Evolutionary conservation across 495 filamentous ascomycete genomes (phyloP), one percentile per base, ranked within the genome.

Genomic region (Neurospora sp.): DNA sequence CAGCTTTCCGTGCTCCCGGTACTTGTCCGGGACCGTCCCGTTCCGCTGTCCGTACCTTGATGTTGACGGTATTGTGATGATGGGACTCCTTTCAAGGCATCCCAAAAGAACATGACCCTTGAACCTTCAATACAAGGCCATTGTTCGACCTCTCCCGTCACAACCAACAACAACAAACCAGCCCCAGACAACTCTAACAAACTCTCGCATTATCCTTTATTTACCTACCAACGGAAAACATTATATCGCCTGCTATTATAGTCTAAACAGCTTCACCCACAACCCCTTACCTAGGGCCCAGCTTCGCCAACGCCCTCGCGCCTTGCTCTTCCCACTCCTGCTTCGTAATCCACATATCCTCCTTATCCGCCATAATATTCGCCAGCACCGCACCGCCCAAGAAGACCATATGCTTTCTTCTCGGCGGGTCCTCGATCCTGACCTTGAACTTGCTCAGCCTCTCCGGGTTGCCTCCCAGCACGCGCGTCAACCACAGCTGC

Each of bases 391-490:
- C 96, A 79, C 96, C 96, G 73, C 96, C 96, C 72, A 98, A 83
- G 89, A 99, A 99, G 5, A 98, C 96, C 96, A 99, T 98, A 83
- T 99, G 96, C 80, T 94, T 89, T 81, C 96, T 89, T 83, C 96
- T 88, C 20, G 96, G 96, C 66, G 96, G 96, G 80, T 99, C 96
- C 79, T 99, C 96, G 83, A 99, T 98, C 80, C 96, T 90, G 44
- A 98, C 94, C 88, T 98, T 98, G 88, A 99, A 98, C 90, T 98
- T 99, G 83, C 89, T 94, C 76, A 99, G 82, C 76, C 96, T 88
- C 82, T 97, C 94, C 16, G 96, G 94, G 81, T 99, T 92, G 35
- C 94, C 94, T 31, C 89, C 86, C 76, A 98, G 85, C 46, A 98
- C 94, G 74, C 91, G 90, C 14, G 96, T 98, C 72, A 99, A 88